These are phyloP conservation scores for Senecio squalidus DNA, from an alignment of 140 eudicot genomes.

Conservation along the genomic window DNA sequence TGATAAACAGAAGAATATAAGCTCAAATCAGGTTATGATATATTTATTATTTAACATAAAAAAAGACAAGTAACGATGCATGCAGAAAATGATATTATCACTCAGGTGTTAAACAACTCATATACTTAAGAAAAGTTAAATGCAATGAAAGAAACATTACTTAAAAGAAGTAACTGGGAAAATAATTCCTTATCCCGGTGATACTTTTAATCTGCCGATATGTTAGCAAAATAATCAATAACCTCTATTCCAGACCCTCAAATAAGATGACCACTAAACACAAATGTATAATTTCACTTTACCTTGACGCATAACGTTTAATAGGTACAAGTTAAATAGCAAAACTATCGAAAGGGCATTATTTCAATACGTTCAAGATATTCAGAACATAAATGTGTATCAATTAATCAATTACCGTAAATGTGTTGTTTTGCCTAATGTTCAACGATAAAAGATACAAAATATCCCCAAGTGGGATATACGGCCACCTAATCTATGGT, in stretches of 20 bases:
- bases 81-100: background rate
- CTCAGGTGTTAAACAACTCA: background rate
- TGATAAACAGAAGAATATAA: constrained; percentile 8
- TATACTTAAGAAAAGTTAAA: background rate
- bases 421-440: background rate
- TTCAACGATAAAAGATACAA: background rate
- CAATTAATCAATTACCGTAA: background rate
- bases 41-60: background rate
- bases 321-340: background rate
- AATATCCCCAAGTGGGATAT: background rate
- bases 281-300: background rate
- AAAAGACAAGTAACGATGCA: background rate
- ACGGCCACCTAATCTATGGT: background rate
- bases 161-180: background rate
- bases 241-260: background rate
- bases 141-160: background rate
- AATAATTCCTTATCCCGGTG: no score
- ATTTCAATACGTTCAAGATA: no score
- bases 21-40: background rate
- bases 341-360: background rate
- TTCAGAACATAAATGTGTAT: no score
- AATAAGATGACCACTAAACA: no score
- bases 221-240: no score
- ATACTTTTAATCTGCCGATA: no score
- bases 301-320: background rate